Conservation (phyloP, 805 yeast species). For the Kodamaea nitidulidarum region DNA sequence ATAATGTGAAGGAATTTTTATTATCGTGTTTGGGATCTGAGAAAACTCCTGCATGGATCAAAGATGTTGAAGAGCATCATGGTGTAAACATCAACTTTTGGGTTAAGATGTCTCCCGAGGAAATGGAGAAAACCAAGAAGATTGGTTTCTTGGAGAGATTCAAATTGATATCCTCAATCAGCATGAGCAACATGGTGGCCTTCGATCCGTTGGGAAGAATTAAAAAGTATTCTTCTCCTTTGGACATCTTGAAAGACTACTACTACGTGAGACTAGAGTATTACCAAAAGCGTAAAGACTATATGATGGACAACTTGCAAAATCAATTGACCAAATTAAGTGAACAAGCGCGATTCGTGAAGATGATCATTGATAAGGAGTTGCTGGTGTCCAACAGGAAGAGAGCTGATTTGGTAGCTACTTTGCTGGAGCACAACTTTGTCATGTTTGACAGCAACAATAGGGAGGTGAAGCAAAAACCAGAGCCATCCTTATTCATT, state of each 20-base stretch:
- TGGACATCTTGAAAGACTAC: constrained; percentile 79
- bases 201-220: constrained; percentile 88
- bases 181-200: constrained; percentile 87
- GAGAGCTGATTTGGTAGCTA: constrained; percentile 57
- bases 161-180: constrained; percentile 65
- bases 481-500: constrained; percentile 18
- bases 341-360: constrained; percentile 87
- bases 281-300: constrained; percentile 88
- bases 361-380: constrained; percentile 76
- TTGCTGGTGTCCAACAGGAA: constrained; percentile 73
- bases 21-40: constrained; percentile 76
- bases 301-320: constrained; percentile 61
- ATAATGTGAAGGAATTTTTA: constrained; percentile 80
- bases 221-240: constrained; percentile 70
- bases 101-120: constrained; percentile 67
- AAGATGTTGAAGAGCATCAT: constrained; percentile 93
- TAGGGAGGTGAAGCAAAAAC: constrained; percentile 49
- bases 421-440: constrained; percentile 61
- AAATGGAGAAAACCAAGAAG: constrained; percentile 72
- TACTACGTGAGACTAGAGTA: constrained; percentile 82
- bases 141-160: constrained; percentile 84
- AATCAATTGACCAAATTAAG: constrained; percentile 71
- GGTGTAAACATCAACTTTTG: constrained; percentile 75
- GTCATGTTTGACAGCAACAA: constrained; percentile 74
- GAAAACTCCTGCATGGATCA: constrained; percentile 77